A percentile compares a stretch with the other conserved stretches of the same genome.
These are phyloP conservation scores for Afroboletus lepidellus DNA, from an alignment of 1,284 basidiomycete genomes.

Conservation along the genomic window DNA sequence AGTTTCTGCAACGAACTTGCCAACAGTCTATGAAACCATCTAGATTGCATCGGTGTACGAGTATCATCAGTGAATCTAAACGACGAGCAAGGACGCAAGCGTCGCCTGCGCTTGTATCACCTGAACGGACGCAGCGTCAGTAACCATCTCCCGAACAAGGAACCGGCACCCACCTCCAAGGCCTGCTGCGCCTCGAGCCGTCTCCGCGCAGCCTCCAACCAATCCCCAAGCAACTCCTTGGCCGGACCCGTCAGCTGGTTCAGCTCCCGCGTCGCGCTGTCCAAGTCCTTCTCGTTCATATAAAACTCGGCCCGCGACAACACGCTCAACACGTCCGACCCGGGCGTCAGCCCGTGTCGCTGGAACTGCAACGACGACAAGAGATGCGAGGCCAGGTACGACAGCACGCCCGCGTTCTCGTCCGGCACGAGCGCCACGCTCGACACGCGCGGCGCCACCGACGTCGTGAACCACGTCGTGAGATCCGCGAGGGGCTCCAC, in stretches of 20 bases:
- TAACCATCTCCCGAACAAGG: background rate
- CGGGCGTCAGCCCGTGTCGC: constrained; percentile 71
- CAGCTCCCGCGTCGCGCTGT: constrained; percentile 86
- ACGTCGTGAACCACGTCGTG: constrained; percentile 84
- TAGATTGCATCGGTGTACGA: constrained; percentile 22
- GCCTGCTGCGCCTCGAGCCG: constrained; percentile 93
- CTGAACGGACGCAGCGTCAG: constrained; percentile 37
- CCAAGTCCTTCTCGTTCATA: constrained; percentile 90
- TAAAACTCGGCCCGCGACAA: constrained; percentile 89
- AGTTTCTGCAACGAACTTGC: background rate
- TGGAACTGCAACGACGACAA: constrained; percentile 81
- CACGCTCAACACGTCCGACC: constrained; percentile 83
- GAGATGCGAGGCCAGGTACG: constrained; percentile 80
- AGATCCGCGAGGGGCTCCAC: constrained; percentile 90
- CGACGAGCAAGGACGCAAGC: constrained; percentile 49
- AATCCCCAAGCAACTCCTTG: constrained; percentile 81
- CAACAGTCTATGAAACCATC: constrained; percentile 10
- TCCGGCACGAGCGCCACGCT: constrained; percentile 91
- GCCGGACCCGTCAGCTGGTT: constrained; percentile 90
- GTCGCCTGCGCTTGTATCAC: constrained; percentile 84
- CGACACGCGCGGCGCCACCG: constrained; percentile 83
- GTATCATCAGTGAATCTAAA: constrained; percentile 38
- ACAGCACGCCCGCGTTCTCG: constrained; percentile 82
- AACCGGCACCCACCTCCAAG: constrained; percentile 63
- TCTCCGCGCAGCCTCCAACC: constrained; percentile 88